Percentiles rank a stretch among this genome's conserved stretches.
Conservation (phyloP, 1,284 basidiomycete species). For the Naganishia sp. region DNA sequence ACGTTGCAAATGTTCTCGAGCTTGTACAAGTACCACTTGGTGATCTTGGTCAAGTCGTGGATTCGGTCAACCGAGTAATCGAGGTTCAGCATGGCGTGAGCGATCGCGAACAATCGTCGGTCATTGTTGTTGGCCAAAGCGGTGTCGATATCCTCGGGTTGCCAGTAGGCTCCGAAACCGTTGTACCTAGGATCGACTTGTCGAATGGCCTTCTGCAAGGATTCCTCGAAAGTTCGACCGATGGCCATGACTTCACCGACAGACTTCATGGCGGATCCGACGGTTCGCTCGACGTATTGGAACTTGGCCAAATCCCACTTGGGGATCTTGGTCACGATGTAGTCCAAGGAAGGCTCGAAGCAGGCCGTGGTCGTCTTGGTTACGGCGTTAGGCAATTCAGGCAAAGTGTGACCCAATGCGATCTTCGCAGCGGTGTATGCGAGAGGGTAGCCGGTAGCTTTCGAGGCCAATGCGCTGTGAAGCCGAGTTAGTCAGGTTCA, state of each 20-base stretch:
- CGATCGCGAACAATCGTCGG: conserved; percentile 95
- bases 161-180: conserved; percentile 64
- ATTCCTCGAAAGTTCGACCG: conserved; percentile 98
- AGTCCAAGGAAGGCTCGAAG: conserved; percentile 99
- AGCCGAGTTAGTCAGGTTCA: conserved; percentile 1
- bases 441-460: conserved; percentile 98
- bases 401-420: conserved; percentile 96
- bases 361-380: conserved; percentile 99
- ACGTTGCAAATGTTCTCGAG: conserved; percentile 94
- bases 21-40: conserved; percentile 99
- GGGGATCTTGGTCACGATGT: conserved; percentile 99
- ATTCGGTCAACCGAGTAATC: conserved; percentile 85
- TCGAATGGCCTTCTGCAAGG: conserved; percentile 96
- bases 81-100: conserved; percentile 94
- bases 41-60: conserved; percentile 95
- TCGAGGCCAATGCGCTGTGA: conserved; percentile 86
- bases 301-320: conserved; percentile 99
- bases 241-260: conserved; percentile 99
- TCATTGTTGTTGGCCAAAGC: conserved; percentile 67
- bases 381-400: conserved; percentile 96
- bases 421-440: conserved; percentile 99
- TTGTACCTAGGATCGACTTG: conserved; percentile 86
- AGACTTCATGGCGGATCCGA: conserved; percentile 98
- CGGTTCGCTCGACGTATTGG: conserved; percentile 88
- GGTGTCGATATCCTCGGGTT: conserved; percentile 78